phyloP scores from a whole-genome alignment of 2,329 filamentous ascomycete genomes.

The Pyrenophora teres region DNA sequence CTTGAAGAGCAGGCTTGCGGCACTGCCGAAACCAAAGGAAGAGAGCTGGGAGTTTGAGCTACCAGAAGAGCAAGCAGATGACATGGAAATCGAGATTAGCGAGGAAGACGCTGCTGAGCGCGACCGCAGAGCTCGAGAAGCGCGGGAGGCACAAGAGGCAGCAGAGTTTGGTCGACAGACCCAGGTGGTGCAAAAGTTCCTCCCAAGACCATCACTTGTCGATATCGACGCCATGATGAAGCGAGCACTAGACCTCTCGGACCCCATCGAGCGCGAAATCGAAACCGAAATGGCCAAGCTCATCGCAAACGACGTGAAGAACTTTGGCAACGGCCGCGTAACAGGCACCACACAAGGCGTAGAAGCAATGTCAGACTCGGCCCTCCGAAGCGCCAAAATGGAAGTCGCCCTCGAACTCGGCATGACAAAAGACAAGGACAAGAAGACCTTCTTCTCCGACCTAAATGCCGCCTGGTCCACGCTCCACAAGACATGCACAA shows the following conservation, averaged over 20 bases:
- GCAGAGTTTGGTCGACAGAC: constrained; percentile 81
- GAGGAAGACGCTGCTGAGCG: constrained; percentile 74
- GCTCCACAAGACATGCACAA: constrained; percentile 50
- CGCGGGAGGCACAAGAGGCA: constrained; percentile 66
- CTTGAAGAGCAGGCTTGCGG: constrained; percentile 73
- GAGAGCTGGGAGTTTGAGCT: constrained; percentile 92
- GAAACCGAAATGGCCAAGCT: constrained; percentile 77
- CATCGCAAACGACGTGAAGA: constrained; percentile 79
- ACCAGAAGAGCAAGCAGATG: constrained; percentile 77
- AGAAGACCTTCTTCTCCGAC: constrained; percentile 51
- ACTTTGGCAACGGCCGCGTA: constrained; percentile 71
- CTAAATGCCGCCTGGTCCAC: constrained; percentile 56
- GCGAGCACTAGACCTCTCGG: constrained; percentile 62
- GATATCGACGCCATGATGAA: constrained; percentile 72
- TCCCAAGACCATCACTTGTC: constrained; percentile 77
- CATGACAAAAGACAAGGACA: constrained; percentile 55
- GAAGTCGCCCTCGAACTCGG: constrained; percentile 73
- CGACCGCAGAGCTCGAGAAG: constrained; percentile 69
- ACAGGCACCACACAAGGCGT: constrained; percentile 65
- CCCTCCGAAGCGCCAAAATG: constrained; percentile 74
- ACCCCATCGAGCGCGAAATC: constrained; percentile 71
- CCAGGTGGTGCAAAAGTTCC: constrained; percentile 83
- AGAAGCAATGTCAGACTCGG: constrained; percentile 69
- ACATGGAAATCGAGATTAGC: constrained; percentile 56
- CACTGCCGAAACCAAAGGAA: constrained; percentile 89